phyloP scores from a whole-genome alignment of 257 asterid genomes.

The Solanum bulbocastanum region DNA sequence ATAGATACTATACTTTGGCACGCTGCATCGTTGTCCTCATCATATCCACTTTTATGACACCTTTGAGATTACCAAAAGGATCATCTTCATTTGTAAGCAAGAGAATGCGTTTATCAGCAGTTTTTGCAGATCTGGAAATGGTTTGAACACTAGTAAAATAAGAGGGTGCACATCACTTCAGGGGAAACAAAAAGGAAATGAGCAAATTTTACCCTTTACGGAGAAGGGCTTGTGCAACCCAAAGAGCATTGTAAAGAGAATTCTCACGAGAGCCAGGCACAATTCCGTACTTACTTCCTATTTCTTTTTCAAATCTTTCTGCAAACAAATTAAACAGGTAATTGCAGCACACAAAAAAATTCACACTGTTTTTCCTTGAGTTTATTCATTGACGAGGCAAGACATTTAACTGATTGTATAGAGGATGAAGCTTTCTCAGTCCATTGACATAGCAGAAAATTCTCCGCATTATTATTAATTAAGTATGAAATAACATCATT shows the following conservation, averaged over 20 bases:
- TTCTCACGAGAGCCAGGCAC: slow-evolving; percentile 82
- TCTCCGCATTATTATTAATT: neutral
- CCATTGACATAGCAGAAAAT: neutral
- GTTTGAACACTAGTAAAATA: neutral
- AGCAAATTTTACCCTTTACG: slow-evolving; percentile 67
- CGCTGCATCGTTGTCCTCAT: slow-evolving; percentile 88
- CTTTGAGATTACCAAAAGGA: slow-evolving; percentile 80
- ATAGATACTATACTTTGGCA: slow-evolving; percentile 54
- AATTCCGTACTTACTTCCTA: slow-evolving; percentile 84
- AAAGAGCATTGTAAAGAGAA: slow-evolving; percentile 87
- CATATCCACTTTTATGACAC: slow-evolving; percentile 87
- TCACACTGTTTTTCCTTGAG: neutral
- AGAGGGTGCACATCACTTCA: neutral
- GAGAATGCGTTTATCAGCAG: slow-evolving; percentile 75
- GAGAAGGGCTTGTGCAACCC: slow-evolving; percentile 93
- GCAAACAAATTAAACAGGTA: slow-evolving; percentile 20
- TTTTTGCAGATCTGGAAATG: slow-evolving; percentile 60
- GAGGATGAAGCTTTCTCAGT: neutral
- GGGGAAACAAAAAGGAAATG: slow-evolving; percentile 1
- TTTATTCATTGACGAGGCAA: neutral
- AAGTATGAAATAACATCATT: neutral
- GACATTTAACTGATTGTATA: neutral
- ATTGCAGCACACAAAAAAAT: neutral
- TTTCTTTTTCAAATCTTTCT: slow-evolving; percentile 61
- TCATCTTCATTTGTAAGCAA: slow-evolving; percentile 93